phyloP scores from a whole-genome alignment of 306 rosid species.

The Cicer bijugum region DNA sequence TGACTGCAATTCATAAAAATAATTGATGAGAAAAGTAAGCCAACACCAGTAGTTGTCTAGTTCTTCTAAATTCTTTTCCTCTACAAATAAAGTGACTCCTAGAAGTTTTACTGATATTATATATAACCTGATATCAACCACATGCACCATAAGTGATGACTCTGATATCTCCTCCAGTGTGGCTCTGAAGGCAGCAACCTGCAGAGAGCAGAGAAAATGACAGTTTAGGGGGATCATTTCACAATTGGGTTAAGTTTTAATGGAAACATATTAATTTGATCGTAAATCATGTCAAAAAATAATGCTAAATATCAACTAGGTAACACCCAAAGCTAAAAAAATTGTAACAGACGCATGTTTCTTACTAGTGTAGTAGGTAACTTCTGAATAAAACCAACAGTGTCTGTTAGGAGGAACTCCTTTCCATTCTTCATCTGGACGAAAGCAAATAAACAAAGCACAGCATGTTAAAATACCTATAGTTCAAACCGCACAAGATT shows the following conservation, averaged over 20 bases:
- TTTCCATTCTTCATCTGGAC: conserved; percentile 86
- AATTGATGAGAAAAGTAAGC: conserved; percentile 40
- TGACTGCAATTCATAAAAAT: conserved; percentile 72
- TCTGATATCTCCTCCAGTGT: conserved; percentile 97
- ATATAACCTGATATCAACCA: conserved; percentile 86
- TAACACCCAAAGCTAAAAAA: conserved; percentile 37
- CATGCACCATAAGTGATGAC: conserved; percentile 85
- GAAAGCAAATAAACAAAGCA: conserved; percentile 44
- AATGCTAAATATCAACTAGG: conserved; percentile 16
- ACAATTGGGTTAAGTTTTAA: conserved; percentile 4
- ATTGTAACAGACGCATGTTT: conserved; percentile 37
- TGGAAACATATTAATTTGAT: conserved; percentile 27
- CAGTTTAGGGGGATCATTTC: conserved; percentile 24
- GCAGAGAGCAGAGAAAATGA: conserved; percentile 38
- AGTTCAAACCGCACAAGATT: conserved; percentile 28
- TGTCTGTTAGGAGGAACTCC: conserved; percentile 93
- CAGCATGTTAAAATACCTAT: conserved; percentile 35
- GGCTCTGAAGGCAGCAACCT: conserved; percentile 99
- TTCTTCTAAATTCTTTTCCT: conserved; percentile 8
- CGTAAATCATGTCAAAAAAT: conserved; percentile 27
- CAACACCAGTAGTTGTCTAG: conserved; percentile 28
- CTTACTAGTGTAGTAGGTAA: conserved; percentile 92
- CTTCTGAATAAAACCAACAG: conserved; percentile 99
- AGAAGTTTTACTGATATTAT: conserved; percentile 26
- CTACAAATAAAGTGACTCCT: conserved; percentile 32